phyloP scores from a whole-genome alignment of 2,329 filamentous ascomycete genomes.

The Aspergillus novofumigatus region DNA sequence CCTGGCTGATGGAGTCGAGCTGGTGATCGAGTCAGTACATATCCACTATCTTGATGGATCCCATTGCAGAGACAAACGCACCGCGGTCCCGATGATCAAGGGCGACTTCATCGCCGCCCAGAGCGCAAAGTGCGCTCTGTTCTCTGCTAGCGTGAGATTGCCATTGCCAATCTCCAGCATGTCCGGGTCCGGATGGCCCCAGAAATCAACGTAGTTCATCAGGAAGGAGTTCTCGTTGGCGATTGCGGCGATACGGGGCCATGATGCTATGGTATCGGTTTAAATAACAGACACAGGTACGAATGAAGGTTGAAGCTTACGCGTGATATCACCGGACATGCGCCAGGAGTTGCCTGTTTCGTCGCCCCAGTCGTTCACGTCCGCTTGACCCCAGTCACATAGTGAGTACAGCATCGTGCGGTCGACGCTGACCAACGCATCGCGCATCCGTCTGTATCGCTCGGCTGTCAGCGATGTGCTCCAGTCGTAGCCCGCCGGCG shows the following conservation, averaged over 20 bases:
- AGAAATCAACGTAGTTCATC: constrained; percentile 45
- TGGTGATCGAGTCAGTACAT: constrained; percentile 10
- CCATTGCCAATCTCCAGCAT: constrained; percentile 52
- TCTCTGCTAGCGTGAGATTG: constrained; percentile 44
- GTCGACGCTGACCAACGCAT: constrained; percentile 45
- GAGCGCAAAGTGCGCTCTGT: constrained; percentile 49
- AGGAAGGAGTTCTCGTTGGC: constrained; percentile 49
- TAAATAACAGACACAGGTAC: background rate
- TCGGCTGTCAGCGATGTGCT: constrained; percentile 43
- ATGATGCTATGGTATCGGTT: constrained; percentile 16
- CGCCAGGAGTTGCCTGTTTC: constrained; percentile 46
- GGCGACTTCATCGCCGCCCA: constrained; percentile 52
- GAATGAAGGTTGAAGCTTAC: constrained; percentile 9
- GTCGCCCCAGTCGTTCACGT: constrained; percentile 50
- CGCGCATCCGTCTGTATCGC: constrained; percentile 50
- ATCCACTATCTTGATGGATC: background rate
- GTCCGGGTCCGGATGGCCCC: constrained; percentile 49
- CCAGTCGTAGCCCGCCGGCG: constrained; percentile 51
- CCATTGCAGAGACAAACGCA: constrained; percentile 11
- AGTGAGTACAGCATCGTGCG: constrained; percentile 50
- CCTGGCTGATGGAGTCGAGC: constrained; percentile 33
- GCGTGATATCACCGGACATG: constrained; percentile 32
- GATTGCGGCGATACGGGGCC: constrained; percentile 37
- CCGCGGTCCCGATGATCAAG: constrained; percentile 45
- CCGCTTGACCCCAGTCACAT: constrained; percentile 52